Conservation (phyloP, 352 stramenopile genomes). For the Phytophthora multivora region DNA sequence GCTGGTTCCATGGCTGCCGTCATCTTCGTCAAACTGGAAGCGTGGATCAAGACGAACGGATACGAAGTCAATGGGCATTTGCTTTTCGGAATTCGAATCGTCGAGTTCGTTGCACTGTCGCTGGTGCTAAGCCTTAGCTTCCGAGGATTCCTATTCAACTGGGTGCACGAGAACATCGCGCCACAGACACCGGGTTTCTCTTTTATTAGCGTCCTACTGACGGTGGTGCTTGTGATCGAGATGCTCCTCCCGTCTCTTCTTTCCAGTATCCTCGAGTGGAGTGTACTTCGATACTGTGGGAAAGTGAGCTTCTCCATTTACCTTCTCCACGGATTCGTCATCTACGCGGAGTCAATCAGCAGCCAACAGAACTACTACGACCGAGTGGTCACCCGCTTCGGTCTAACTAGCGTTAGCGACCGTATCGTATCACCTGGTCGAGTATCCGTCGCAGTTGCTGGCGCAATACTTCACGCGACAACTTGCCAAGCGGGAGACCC, state of each 20-base stretch:
- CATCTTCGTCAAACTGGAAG: slow-evolving; percentile 30
- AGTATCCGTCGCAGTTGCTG: slow-evolving; percentile 45
- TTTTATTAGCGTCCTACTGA: slow-evolving; percentile 34
- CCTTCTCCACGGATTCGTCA: slow-evolving; percentile 44
- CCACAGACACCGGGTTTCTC: slow-evolving; percentile 12
- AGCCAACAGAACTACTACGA: slow-evolving; percentile 25
- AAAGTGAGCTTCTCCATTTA: slow-evolving; percentile 56
- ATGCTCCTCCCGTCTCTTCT: slow-evolving; percentile 34
- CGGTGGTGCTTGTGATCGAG: slow-evolving; percentile 40
- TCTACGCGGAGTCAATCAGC: slow-evolving; percentile 15
- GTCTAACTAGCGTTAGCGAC: slow-evolving; percentile 37
- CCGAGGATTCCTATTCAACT: slow-evolving; percentile 34
- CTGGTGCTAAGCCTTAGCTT: slow-evolving; percentile 35
- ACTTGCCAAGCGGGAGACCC: slow-evolving; percentile 6
- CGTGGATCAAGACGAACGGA: slow-evolving; percentile 3
- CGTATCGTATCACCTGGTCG: slow-evolving; percentile 40
- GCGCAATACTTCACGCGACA: slow-evolving; percentile 25
- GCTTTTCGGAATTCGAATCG: slow-evolving; percentile 6
- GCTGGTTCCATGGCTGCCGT: slow-evolving; percentile 31
- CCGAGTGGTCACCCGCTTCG: slow-evolving; percentile 26
- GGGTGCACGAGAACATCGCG: slow-evolving; percentile 17
- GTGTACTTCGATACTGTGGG: slow-evolving; percentile 30
- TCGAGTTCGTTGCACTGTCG: slow-evolving; percentile 15
- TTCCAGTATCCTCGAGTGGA: slow-evolving; percentile 18
- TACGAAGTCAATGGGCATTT: slow-evolving; percentile 13